These are phyloP conservation scores for Ophiostoma perfectum DNA, from an alignment of 2,329 filamentous ascomycete species.

Conservation along the genomic window DNA sequence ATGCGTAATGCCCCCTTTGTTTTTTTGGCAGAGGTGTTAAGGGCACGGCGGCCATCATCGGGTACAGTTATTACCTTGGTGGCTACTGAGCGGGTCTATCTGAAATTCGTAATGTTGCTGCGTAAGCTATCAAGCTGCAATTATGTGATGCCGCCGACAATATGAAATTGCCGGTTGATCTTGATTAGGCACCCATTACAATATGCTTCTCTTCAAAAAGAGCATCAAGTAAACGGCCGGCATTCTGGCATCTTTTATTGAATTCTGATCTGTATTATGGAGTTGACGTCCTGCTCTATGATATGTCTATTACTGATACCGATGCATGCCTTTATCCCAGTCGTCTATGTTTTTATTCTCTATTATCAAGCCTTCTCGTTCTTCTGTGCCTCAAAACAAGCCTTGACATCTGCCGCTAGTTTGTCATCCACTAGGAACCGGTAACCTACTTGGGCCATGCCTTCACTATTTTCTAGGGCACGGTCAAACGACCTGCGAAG, in stretches of 20 bases:
- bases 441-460: constrained; percentile 20
- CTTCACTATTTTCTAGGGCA: constrained; percentile 20
- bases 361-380: background rate
- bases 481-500: constrained; percentile 19
- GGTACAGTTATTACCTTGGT: background rate
- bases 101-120: no score
- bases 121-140: background rate
- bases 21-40: background rate
- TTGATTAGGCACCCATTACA: no score
- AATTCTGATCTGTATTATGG: no score
- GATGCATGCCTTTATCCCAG: no score
- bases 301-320: no score
- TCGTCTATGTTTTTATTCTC: background rate
- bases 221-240: no score
- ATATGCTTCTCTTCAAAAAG: no score
- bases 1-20: no score
- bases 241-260: no score
- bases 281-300: no score
- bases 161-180: no score
- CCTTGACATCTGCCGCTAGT: constrained; percentile 30
- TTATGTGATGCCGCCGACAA: background rate
- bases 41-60: background rate
- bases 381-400: constrained; percentile 34
- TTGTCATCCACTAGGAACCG: constrained; percentile 21
- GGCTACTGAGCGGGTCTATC: background rate